Evolutionary conservation across 148 eudicot genomes (phyloP).

Genomic region (Cornus kousa): DNA sequence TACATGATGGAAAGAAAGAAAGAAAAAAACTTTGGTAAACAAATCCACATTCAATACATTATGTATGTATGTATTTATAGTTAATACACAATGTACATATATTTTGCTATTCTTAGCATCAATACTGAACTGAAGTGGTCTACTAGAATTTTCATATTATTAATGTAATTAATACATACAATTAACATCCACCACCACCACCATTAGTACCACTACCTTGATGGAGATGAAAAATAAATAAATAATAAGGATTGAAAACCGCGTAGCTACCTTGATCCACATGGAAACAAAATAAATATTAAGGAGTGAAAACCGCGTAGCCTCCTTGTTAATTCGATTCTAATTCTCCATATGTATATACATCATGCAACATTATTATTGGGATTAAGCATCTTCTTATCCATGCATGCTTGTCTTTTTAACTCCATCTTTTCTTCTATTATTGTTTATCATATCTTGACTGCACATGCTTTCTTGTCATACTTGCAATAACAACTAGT

Average conservation of each 20-base stretch:
- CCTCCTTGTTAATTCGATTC: slow-evolving; percentile 28
- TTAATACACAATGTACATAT: too few species aligned
- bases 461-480: slow-evolving; percentile 31
- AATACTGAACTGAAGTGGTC: not conserved
- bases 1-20: too few species aligned
- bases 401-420: slow-evolving; percentile 19
- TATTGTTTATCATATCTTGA: slow-evolving; percentile 27
- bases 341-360: slow-evolving; percentile 43
- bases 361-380: slow-evolving; percentile 48
- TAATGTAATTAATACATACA: not conserved
- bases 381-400: slow-evolving; percentile 40
- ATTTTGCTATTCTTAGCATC: not conserved
- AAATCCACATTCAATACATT: too few species aligned
- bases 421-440: slow-evolving; percentile 31
- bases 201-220: not conserved
- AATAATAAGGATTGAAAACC: not conserved
- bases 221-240: too few species aligned
- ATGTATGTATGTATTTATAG: too few species aligned
- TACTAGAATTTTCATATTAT: not conserved
- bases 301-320: not conserved
- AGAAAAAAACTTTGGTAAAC: too few species aligned
- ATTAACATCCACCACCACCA: not conserved
- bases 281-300: not conserved
- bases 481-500: slow-evolving; percentile 30
- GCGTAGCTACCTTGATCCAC: not conserved